Conservation (phyloP, 495 filamentous ascomycete genomes). For the Podospora anserina region DNA sequence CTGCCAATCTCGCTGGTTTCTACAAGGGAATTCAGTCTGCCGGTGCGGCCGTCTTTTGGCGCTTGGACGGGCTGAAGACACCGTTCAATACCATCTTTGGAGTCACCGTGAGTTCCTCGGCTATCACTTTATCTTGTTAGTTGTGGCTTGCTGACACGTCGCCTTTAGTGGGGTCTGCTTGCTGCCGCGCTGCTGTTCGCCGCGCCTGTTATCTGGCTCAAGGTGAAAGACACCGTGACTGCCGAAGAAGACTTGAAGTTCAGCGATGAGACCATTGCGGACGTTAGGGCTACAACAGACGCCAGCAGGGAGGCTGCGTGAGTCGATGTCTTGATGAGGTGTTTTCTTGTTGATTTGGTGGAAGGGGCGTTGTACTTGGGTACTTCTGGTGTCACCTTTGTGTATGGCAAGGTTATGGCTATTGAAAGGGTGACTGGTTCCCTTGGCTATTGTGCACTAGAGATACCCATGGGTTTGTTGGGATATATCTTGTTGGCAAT, state of each 20-base stretch:
- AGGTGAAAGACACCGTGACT: conserved; percentile 68
- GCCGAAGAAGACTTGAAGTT: conserved; percentile 79
- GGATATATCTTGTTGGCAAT: background rate
- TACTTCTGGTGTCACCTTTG: background rate
- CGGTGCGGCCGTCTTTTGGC: conserved; percentile 86
- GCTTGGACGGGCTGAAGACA: conserved; percentile 61
- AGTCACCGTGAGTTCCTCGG: conserved; percentile 37
- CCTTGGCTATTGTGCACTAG: too few species aligned
- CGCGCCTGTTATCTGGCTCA: conserved; percentile 73
- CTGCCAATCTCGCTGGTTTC: conserved; percentile 91
- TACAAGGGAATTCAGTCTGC: conserved; percentile 95
- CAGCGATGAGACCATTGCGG: conserved; percentile 72
- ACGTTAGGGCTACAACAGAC: conserved; percentile 44
- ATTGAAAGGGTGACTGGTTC: background rate
- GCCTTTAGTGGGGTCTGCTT: conserved; percentile 64
- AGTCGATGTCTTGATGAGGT: background rate
- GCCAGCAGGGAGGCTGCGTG: background rate
- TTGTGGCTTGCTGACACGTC: background rate
- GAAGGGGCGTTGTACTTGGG: background rate
- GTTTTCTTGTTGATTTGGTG: background rate
- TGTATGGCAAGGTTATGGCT: background rate
- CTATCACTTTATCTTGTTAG: background rate
- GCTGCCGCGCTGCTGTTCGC: conserved; percentile 69
- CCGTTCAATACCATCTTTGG: conserved; percentile 64
- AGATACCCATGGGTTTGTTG: background rate